Evolutionary conservation across 2,329 filamentous ascomycete genomes (phyloP).

Genomic region (Tolypocladium amazonense): DNA sequence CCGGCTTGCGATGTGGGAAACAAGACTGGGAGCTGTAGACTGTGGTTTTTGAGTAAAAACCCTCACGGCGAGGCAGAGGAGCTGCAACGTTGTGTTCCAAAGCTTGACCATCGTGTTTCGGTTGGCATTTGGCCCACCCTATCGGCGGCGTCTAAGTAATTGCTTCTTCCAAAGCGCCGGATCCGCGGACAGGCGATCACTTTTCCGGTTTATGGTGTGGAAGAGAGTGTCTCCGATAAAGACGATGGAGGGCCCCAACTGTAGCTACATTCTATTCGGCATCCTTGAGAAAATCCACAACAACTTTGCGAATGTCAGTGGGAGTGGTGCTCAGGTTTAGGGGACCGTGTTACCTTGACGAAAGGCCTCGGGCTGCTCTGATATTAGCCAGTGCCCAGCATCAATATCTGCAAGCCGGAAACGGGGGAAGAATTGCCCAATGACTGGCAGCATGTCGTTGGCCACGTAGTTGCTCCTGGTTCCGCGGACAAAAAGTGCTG

Average conservation of each 20-base stretch:
- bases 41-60: background rate
- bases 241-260: no score
- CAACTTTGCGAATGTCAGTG: slow-evolving; percentile 30
- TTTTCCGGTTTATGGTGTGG: background rate
- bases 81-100: background rate
- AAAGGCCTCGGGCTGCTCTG: slow-evolving; percentile 76
- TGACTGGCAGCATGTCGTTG: slow-evolving; percentile 68
- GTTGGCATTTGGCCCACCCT: background rate
- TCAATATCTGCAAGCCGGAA: slow-evolving; percentile 68
- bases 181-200: background rate
- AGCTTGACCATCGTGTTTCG: background rate
- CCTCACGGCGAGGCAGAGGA: background rate
- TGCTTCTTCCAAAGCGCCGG: background rate
- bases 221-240: background rate
- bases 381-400: slow-evolving; percentile 79
- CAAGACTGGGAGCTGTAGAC: background rate
- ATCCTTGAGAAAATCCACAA: slow-evolving; percentile 50
- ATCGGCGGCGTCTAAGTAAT: background rate
- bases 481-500: slow-evolving; percentile 70
- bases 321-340: background rate
- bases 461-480: slow-evolving; percentile 69
- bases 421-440: slow-evolving; percentile 72
- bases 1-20: background rate
- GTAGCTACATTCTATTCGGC: slow-evolving; percentile 26
- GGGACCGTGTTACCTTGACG: slow-evolving; percentile 44